phyloP scores from a whole-genome alignment of 495 filamentous ascomycete genomes.

The Alectoria sarmentosa region DNA sequence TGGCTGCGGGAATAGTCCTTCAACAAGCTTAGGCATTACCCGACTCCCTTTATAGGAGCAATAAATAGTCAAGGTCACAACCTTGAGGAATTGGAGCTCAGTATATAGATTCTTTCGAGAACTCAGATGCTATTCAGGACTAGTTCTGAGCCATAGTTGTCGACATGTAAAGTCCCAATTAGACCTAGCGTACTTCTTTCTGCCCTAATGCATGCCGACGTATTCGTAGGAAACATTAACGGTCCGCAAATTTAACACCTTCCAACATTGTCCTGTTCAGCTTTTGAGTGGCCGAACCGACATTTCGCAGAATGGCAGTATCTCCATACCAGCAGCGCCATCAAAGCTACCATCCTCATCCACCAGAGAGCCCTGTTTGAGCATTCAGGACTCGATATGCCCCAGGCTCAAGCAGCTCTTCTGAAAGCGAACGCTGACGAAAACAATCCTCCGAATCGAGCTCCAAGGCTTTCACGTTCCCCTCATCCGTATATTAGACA shows the following conservation, averaged over 20 bases:
- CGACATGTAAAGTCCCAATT: neutral
- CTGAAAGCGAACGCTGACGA: conserved; percentile 8
- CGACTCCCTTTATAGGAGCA: neutral
- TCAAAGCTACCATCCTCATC: neutral
- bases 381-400: conserved; percentile 9
- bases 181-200: neutral
- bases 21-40: conserved; percentile 18
- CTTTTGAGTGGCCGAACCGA: neutral
- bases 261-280: neutral
- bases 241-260: neutral
- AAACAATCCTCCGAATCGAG: neutral
- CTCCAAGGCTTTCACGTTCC: conserved; percentile 48
- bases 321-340: neutral
- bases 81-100: neutral
- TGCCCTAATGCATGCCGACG: neutral
- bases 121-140: neutral
- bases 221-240: neutral
- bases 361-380: neutral
- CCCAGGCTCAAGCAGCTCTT: neutral
- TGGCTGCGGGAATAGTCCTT: conserved; percentile 37
- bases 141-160: too few relatives aligned
- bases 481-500: conserved; percentile 66
- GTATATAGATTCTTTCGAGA: neutral
- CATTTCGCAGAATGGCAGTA: neutral
- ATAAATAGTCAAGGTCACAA: neutral